Base-by-base conservation (phyloP, 805 yeast genomes). In the Cyberlindnera xishuangbannaensis region DNA sequence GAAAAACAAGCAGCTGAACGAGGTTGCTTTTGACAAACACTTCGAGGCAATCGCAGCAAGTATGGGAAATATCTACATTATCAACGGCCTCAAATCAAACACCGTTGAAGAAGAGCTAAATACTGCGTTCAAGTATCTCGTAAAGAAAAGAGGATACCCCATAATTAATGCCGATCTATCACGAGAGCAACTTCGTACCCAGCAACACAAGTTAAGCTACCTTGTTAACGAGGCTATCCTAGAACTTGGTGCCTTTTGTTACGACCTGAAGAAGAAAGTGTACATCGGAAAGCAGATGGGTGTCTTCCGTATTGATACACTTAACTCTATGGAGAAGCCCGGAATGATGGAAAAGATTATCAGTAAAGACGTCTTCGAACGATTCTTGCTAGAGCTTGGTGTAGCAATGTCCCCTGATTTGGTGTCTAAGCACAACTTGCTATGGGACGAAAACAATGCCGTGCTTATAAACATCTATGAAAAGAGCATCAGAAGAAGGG, bases 371-470 rank as follows among this genome's bases (percentile, higher is more conserved):
- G 83, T 85, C 2, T 50, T 92, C 23, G 62, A 59, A 15, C 34
- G 54, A 25, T 61, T 64, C 7, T 47, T 63, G 14, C 39, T 46
- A 10, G 70, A 65, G 35, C 71, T 81, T 36, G 59, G 61, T 2
- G 94, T 31, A 6, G 15, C 28, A 14, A 25, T 20, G 20, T 25
- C 34, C 7, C 28, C 28, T 3, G 34, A 31, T 19, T 5, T 31
- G 10, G 29, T 16, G 8, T 61, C 68, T 12, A 76, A 76, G 18
- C 95, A 86, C 45, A 81, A 86, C 42, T 71, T 78, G 17, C 59
- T 88, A 17, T 88, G 97, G 97, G 92, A 95, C 6, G 95, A 88
- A 53, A 87, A 87, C 55, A 95, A 94, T 21, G 88, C 82, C 50
- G 86, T 80, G 43, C 72, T 88, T 20, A 76, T 87, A 4, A 78